These are phyloP conservation scores for Pisolithus microcarpus DNA, from an alignment of 768 basidiomycete genomes.

Conservation along the genomic window DNA sequence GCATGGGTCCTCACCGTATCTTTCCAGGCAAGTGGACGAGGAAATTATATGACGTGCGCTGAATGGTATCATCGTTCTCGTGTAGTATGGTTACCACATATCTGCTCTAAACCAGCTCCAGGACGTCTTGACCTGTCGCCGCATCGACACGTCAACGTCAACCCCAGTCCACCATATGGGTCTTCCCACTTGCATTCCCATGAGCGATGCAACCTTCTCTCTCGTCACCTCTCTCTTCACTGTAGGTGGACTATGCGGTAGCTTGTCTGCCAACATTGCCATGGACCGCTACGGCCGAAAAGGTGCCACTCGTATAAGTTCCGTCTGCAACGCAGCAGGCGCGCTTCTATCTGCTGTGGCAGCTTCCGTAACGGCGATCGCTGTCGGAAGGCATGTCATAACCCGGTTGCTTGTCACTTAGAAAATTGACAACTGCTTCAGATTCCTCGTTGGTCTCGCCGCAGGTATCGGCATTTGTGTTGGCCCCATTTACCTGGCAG, in stretches of 20 bases:
- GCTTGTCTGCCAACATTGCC: slow-evolving; percentile 54
- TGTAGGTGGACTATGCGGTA: slow-evolving; percentile 78
- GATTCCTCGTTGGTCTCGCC: slow-evolving; percentile 61
- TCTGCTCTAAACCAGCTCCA: slow-evolving; percentile 88
- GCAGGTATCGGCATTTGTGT: slow-evolving; percentile 71
- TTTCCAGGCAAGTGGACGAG: slow-evolving; percentile 37
- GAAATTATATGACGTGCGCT: not conserved
- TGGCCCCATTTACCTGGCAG: slow-evolving; percentile 79
- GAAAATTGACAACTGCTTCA: slow-evolving; percentile 18
- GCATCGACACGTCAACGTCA: slow-evolving; percentile 8
- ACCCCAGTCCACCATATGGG: slow-evolving; percentile 22
- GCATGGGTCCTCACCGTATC: slow-evolving; percentile 61
- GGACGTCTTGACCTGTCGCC: slow-evolving; percentile 65
- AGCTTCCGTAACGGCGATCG: slow-evolving; percentile 45
- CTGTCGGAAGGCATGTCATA: slow-evolving; percentile 54
- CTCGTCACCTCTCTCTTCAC: slow-evolving; percentile 82
- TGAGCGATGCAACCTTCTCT: slow-evolving; percentile 73
- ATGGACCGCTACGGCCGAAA: slow-evolving; percentile 71
- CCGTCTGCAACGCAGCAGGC: slow-evolving; percentile 50
- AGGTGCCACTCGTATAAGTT: slow-evolving; percentile 54
- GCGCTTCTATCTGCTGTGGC: slow-evolving; percentile 62
- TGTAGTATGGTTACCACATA: slow-evolving; percentile 94
- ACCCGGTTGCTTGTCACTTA: not conserved
- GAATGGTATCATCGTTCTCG: not conserved
- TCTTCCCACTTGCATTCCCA: slow-evolving; percentile 70